Evolutionary conservation across 495 filamentous ascomycete genomes (phyloP), one percentile per base, ranked within the genome.

Genomic region (Podospora sp.): DNA sequence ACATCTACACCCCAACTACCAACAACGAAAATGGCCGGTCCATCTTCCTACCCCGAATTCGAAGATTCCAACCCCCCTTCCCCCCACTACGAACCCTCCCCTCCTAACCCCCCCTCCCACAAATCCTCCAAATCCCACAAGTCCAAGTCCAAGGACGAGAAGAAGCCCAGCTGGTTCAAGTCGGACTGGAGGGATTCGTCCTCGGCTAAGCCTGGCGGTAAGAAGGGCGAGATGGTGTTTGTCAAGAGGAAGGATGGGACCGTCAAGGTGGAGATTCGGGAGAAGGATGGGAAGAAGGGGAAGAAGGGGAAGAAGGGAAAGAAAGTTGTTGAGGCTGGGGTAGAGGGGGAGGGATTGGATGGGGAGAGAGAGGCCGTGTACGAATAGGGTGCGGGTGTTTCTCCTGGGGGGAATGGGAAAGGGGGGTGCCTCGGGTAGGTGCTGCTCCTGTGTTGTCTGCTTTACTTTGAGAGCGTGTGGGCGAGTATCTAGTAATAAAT

Each of bases 141-240:
- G 25, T 59, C 56, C 52, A 55, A 55, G 52, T 55, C 52, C 52
- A 55, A 55, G 52, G 24, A 55, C 21, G 26, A 27, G 6, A 33
- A 35, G 11, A 35, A 35, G 18, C 26, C 11, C n/a, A 26, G 21
- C 16, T 59, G 56, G 56, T 26, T 26, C 25, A 20, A 27, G 26
- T 14, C 24, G 2, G 21, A 22, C 22, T 26, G 26, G 26, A 21
- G 21, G 21, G 56, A 59, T 20, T n/a, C 50, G 18, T 6, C 6
- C 12, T 58, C 33, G 5, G 33, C 33, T 36, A 36, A 36, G 33
- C 33, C 33, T 5, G 12, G 12, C 12, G 40, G 40, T 18, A 46
- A 55, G 8, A 55, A 26, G 52, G 52, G 24, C 3, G 52, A 26
- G 52, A 55, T 26, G 21, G 52, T 55, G 11, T 6, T 24, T 6